Evolutionary conservation across 345 rosid species (phyloP).

Genomic region (Fremontodendron californicum): DNA sequence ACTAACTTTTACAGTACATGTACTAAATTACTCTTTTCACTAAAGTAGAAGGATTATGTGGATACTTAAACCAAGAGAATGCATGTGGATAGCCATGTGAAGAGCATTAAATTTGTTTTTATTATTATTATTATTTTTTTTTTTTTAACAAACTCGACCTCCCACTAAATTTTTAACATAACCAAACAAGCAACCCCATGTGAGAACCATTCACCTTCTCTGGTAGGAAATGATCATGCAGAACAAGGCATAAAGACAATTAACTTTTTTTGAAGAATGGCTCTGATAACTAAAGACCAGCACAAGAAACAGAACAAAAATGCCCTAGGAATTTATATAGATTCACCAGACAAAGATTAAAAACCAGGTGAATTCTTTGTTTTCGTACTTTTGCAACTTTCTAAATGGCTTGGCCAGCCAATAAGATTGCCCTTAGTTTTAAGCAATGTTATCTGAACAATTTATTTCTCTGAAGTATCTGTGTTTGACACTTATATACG

Average conservation of each 20-base stretch:
- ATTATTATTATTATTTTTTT: too few species aligned
- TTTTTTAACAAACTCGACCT: constrained; percentile 21
- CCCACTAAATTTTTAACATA: constrained; percentile 10
- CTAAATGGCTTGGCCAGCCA: neutral
- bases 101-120: constrained; percentile 29
- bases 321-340: neutral
- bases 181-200: constrained; percentile 37
- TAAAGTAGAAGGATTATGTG: too few species aligned
- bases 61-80: too few species aligned
- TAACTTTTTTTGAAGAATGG: neutral
- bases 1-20: too few species aligned
- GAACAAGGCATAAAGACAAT: constrained; percentile 1
- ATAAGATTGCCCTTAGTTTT: too few species aligned
- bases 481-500: too few species aligned
- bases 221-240: constrained; percentile 20
- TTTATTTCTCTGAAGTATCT: too few species aligned
- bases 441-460: too few species aligned
- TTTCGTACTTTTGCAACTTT: constrained; percentile 2
- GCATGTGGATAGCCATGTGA: constrained; percentile 57
- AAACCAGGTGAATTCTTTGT: constrained; percentile 6
- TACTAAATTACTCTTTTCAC: too few species aligned
- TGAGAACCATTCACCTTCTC: constrained; percentile 38
- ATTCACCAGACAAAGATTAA: constrained; percentile 13
- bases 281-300: constrained; percentile 1
- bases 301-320: neutral